Evolutionary conservation across 164 flowering plant species (phyloP).

Genomic region (Paratinospora sagittata): DNA sequence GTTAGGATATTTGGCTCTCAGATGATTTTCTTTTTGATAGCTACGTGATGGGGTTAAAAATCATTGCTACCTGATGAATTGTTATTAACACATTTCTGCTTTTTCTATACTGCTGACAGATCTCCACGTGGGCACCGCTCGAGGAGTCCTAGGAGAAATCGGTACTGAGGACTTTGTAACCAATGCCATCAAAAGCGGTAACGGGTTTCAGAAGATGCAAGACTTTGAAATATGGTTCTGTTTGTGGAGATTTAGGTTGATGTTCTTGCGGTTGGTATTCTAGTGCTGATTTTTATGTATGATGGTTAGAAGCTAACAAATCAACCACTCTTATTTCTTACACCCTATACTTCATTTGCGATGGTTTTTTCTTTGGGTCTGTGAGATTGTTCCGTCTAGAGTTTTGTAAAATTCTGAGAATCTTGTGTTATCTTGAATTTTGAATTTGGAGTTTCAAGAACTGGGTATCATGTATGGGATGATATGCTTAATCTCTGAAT

Average conservation of each 20-base stretch:
- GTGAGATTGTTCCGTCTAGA: background rate
- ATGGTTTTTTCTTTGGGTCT: background rate
- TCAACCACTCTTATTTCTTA: background rate
- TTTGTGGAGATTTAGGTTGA: background rate
- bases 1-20: too few species aligned
- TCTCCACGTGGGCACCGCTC: conserved; percentile 44
- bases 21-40: too few species aligned
- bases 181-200: background rate
- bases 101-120: conserved; percentile 20
- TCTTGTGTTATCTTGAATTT: background rate
- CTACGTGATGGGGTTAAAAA: too few species aligned
- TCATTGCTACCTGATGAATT: too few species aligned
- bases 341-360: background rate
- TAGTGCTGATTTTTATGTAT: background rate
- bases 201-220: background rate
- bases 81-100: background rate
- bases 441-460: background rate
- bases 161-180: conserved; percentile 16
- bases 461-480: background rate
- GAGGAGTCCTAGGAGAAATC: conserved; percentile 44
- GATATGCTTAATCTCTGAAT: background rate
- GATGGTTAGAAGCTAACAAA: background rate
- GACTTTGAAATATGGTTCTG: background rate
- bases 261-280: background rate
- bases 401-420: background rate